phyloP scores from a whole-genome alignment of 179 eudicot genomes.

The Carnegiea gigantea region DNA sequence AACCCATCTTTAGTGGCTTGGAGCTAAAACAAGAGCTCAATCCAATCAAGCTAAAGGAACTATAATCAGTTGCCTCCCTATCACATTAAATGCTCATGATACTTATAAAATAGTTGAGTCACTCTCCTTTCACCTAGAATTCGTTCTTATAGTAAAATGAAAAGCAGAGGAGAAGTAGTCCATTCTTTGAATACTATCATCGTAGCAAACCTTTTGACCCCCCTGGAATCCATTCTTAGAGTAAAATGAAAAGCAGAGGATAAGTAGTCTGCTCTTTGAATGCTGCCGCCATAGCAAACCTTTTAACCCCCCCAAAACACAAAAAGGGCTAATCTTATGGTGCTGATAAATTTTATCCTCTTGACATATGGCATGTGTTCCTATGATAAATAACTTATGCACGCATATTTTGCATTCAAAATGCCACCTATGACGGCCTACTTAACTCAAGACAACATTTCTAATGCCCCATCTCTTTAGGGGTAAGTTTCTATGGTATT shows the following conservation, averaged over 20 bases:
- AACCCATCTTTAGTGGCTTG: no score
- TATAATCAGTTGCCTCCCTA: no score
- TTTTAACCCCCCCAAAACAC: no score
- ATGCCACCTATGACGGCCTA: slow-evolving; percentile 63
- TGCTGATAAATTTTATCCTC: not conserved
- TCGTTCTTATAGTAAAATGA: no score
- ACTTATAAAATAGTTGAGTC: not conserved
- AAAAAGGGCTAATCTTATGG: no score
- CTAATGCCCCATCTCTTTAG: slow-evolving; percentile 62
- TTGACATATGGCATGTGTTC: no score
- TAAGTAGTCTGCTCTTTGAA: not conserved
- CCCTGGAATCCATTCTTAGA: no score
- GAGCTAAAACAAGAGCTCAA: no score
- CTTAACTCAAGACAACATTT: slow-evolving; percentile 62
- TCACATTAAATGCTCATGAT: not conserved
- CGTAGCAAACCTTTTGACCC: no score
- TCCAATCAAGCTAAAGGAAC: no score
- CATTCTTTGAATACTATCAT: no score
- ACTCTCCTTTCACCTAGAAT: not conserved
- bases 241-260: not conserved
- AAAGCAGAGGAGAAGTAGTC: no score
- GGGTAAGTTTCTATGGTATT: slow-evolving; percentile 43
- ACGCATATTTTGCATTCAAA: slow-evolving; percentile 44
- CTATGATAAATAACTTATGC: not conserved
- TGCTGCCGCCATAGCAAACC: not conserved